Evolutionary conservation across 2,329 filamentous ascomycete species (phyloP).

Genomic region (Pseudogymnoascus sp.): DNA sequence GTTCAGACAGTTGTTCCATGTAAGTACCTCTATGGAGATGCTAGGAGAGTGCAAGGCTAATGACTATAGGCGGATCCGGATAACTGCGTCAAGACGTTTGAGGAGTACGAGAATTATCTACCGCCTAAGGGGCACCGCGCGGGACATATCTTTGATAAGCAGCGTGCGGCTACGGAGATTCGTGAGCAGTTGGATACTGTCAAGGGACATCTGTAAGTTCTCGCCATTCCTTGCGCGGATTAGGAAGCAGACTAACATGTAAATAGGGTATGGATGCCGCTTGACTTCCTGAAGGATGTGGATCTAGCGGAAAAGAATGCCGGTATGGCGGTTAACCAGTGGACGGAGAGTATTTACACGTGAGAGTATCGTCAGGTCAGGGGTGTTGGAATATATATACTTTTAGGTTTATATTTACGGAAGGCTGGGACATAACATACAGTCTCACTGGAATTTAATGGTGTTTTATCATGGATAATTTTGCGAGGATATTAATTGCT

Average conservation of each 20-base stretch:
- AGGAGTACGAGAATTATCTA: slow-evolving; percentile 78
- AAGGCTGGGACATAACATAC: background rate
- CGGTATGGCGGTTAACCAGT: slow-evolving; percentile 75
- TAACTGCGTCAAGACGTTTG: slow-evolving; percentile 66
- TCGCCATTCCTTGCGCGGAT: background rate
- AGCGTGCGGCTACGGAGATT: slow-evolving; percentile 64
- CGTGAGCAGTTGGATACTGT: slow-evolving; percentile 69
- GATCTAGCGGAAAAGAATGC: slow-evolving; percentile 70
- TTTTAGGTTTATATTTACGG: background rate
- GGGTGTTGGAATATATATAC: background rate
- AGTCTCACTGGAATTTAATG: background rate
- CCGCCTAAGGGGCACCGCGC: slow-evolving; percentile 64
- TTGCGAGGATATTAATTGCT: too few species aligned
- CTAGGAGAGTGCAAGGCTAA: background rate
- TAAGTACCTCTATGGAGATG: slow-evolving; percentile 51
- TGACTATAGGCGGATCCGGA: background rate
- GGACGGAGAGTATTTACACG: slow-evolving; percentile 82
- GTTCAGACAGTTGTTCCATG: slow-evolving; percentile 75
- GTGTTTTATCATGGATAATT: background rate
- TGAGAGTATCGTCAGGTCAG: slow-evolving; percentile 27
- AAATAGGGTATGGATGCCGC: slow-evolving; percentile 72
- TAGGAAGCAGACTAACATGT: background rate
- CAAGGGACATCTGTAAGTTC: slow-evolving; percentile 60
- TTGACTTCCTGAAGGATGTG: slow-evolving; percentile 75
- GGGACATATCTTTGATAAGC: slow-evolving; percentile 80